Percentiles rank a stretch among this genome's conserved stretches.
phyloP scores from a whole-genome alignment of 768 basidiomycete species.

The Termitomyces bulborhizus region DNA sequence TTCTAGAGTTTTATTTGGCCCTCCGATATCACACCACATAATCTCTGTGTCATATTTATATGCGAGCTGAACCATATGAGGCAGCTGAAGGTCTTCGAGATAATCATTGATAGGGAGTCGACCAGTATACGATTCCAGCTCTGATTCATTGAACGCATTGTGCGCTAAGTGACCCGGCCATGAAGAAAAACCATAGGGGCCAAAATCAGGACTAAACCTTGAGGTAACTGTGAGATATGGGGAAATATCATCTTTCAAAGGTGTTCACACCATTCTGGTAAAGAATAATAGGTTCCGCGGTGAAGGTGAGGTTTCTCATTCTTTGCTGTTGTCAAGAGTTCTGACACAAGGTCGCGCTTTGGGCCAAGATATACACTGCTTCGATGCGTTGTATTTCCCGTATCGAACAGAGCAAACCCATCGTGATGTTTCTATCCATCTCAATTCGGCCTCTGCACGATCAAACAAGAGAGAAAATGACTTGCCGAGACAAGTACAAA shows the following conservation, averaged over 20 bases:
- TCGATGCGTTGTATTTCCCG: constrained; percentile 45
- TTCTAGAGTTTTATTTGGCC: constrained; percentile 37
- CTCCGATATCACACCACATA: constrained; percentile 61
- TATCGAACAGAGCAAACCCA: constrained; percentile 52
- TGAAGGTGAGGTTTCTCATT: constrained; percentile 42
- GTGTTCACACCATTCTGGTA: constrained; percentile 44
- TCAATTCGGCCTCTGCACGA: background rate
- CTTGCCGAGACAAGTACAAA: constrained; percentile 50
- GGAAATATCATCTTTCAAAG: too few species aligned
- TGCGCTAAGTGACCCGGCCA: constrained; percentile 53
- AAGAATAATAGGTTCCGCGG: constrained; percentile 52
- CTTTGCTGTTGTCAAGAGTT: constrained; percentile 45
- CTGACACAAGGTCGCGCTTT: constrained; percentile 43
- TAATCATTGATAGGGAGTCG: constrained; percentile 44
- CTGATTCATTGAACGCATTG: constrained; percentile 39
- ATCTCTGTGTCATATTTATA: constrained; percentile 46
- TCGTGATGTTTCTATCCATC: constrained; percentile 52
- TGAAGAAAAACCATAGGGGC: constrained; percentile 38
- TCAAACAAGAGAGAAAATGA: background rate
- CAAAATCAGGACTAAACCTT: constrained; percentile 52
- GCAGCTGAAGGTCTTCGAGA: constrained; percentile 41
- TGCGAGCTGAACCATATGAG: constrained; percentile 45
- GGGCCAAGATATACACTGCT: constrained; percentile 44
- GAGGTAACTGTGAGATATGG: background rate
- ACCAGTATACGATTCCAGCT: constrained; percentile 51